Percentiles rank a stretch among this genome's conserved stretches.
Conservation (phyloP, 2,329 filamentous ascomycete genomes). For the Knoxdaviesia proteae region DNA sequence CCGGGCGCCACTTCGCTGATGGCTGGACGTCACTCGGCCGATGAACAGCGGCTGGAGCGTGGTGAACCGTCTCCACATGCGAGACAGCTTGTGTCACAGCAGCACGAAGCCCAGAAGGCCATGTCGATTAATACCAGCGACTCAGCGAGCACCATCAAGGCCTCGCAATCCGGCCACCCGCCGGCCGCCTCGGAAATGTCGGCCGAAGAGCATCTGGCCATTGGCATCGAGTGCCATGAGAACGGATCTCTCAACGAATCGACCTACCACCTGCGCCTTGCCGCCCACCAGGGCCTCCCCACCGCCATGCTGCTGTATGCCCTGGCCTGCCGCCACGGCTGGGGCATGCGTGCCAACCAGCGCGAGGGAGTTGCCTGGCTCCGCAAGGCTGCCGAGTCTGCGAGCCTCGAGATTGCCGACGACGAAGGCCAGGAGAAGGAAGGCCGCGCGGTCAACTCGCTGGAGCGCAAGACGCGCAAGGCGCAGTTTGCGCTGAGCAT, state of each 20-base stretch:
- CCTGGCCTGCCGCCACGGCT: constrained; percentile 83
- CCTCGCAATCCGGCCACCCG: constrained; percentile 9
- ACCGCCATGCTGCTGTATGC: constrained; percentile 95
- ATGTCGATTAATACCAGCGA: constrained; percentile 29
- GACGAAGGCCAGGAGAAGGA: constrained; percentile 49
- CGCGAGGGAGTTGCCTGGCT: constrained; percentile 82
- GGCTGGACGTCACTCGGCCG: constrained; percentile 22
- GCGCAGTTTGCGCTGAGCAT: constrained; percentile 90
- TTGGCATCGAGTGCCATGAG: constrained; percentile 80
- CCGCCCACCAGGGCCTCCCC: constrained; percentile 65
- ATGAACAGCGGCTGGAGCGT: constrained; percentile 20
- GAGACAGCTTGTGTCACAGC: too few species aligned
- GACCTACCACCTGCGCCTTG: constrained; percentile 83
- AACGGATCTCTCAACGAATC: constrained; percentile 76
- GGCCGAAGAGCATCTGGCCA: constrained; percentile 71
- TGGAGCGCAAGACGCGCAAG: constrained; percentile 63
- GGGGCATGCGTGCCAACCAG: constrained; percentile 90
- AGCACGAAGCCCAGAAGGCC: constrained; percentile 12
- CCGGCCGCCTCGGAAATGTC: constrained; percentile 49
- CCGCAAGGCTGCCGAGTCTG: constrained; percentile 70
- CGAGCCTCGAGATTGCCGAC: constrained; percentile 63
- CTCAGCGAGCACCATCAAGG: constrained; percentile 30
- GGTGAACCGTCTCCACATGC: too few species aligned
- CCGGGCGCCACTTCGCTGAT: constrained; percentile 22
- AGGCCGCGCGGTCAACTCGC: constrained; percentile 39